Evolutionary conservation across 1,139 yeast genomes (phyloP).

Genomic region (Pichia cactophila): DNA sequence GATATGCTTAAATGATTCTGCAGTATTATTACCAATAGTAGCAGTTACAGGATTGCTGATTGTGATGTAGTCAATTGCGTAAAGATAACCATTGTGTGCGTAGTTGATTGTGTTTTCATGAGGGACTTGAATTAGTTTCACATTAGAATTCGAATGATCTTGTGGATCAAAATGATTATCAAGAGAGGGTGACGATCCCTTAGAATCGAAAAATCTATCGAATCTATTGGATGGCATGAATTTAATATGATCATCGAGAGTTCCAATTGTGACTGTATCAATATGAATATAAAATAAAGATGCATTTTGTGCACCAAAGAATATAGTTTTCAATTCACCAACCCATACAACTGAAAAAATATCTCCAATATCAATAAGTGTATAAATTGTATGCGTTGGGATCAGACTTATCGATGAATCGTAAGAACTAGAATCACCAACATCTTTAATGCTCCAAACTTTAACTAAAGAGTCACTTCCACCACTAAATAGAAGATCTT

Average conservation of each 20-base stretch:
- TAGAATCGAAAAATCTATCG: slow-evolving; percentile 83
- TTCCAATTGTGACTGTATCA: slow-evolving; percentile 25
- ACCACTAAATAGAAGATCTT: slow-evolving; percentile 65
- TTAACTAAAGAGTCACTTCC: slow-evolving; percentile 87
- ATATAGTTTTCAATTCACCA: slow-evolving; percentile 50
- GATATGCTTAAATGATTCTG: slow-evolving; percentile 31
- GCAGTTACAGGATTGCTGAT: slow-evolving; percentile 16
- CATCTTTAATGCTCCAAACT: slow-evolving; percentile 57
- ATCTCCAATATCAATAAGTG: slow-evolving; percentile 86
- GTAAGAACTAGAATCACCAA: slow-evolving; percentile 2
- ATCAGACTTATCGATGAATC: slow-evolving; percentile 6
- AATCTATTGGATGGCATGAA: slow-evolving; percentile 74
- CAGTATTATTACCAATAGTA: slow-evolving; percentile 19
- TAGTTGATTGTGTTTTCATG: slow-evolving; percentile 58
- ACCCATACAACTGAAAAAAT: slow-evolving; percentile 79
- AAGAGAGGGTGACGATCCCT: slow-evolving; percentile 34
- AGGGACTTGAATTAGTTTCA: slow-evolving; percentile 56
- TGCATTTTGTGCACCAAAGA: slow-evolving; percentile 90
- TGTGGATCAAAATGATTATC: neutral
- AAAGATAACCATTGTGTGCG: slow-evolving; percentile 89
- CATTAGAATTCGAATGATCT: neutral
- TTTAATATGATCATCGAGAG: slow-evolving; percentile 28
- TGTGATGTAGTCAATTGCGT: slow-evolving; percentile 45
- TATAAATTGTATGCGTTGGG: slow-evolving; percentile 58
- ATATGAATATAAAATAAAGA: slow-evolving; percentile 65